phyloP scores from a whole-genome alignment of 208 protist species.

The Acanthamoeba sp. region DNA sequence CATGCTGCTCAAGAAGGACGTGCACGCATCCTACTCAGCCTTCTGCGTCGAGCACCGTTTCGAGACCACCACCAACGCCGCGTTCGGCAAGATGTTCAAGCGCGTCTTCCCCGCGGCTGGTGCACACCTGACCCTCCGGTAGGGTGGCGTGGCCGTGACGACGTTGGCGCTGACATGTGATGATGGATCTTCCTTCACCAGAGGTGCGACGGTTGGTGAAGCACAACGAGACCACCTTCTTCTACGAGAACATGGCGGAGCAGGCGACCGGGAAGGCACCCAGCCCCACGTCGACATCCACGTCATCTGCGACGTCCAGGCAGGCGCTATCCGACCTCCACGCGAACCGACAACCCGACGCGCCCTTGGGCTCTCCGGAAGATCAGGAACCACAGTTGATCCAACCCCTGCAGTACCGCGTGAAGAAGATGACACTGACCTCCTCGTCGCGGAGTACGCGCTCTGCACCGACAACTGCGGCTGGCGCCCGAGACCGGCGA shows the following conservation, averaged over 20 bases:
- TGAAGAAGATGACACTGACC: neutral
- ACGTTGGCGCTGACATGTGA: neutral
- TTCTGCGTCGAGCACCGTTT: constrained; percentile 18
- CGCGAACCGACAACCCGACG: no score
- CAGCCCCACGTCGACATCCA: no score
- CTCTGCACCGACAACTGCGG: neutral
- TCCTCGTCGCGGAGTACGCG: neutral
- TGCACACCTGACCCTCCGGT: neutral
- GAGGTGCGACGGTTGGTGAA: constrained; percentile 42
- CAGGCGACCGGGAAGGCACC: neutral
- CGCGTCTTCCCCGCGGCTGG: constrained; percentile 21
- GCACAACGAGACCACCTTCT: constrained; percentile 61
- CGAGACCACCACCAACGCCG: constrained; percentile 56
- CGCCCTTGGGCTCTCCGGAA: no score
- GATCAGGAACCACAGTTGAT: neutral
- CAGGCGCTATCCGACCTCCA: no score
- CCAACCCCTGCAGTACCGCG: neutral
- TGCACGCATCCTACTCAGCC: neutral
- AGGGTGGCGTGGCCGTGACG: neutral
- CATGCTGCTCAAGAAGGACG: constrained; percentile 54
- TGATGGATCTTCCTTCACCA: neutral
- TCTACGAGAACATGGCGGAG: constrained; percentile 38
- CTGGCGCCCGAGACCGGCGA: neutral
- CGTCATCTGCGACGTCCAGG: no score
- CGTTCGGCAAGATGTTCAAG: constrained; percentile 68